phyloP scores from a whole-genome alignment of 1,139 yeast species.

The Trichomonascaceae sp. region DNA sequence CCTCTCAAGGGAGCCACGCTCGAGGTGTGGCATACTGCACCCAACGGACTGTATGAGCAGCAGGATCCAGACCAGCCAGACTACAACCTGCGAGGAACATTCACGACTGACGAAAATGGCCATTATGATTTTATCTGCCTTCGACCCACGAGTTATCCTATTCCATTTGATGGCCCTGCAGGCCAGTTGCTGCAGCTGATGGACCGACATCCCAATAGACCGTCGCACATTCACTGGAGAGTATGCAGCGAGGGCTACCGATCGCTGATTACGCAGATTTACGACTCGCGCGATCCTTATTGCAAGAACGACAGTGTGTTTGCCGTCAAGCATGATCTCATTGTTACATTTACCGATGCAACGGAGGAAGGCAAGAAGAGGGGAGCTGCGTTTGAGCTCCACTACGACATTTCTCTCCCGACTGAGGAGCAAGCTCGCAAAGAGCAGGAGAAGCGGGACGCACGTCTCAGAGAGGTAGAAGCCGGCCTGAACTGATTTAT shows the following conservation, averaged over 20 bases:
- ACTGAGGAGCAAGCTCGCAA: slow-evolving; percentile 3
- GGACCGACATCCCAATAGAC: slow-evolving; percentile 29
- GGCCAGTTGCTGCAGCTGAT: slow-evolving; percentile 25
- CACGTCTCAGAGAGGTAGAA: background rate
- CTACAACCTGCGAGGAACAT: slow-evolving; percentile 24
- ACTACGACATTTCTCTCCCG: slow-evolving; percentile 4
- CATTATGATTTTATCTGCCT: slow-evolving; percentile 22
- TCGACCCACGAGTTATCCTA: slow-evolving; percentile 29
- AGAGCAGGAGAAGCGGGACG: background rate
- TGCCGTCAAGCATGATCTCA: slow-evolving; percentile 25
- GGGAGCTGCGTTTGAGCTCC: slow-evolving; percentile 2
- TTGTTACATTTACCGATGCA: slow-evolving; percentile 18
- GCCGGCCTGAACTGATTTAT: background rate
- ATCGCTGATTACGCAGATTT: slow-evolving; percentile 23
- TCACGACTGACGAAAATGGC: slow-evolving; percentile 23
- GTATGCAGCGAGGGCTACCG: slow-evolving; percentile 22
- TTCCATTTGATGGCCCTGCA: slow-evolving; percentile 33
- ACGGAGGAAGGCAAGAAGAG: slow-evolving; percentile 5
- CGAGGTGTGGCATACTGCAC: slow-evolving; percentile 31
- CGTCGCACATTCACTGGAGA: slow-evolving; percentile 29
- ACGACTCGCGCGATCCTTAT: slow-evolving; percentile 20
- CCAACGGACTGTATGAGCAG: slow-evolving; percentile 29
- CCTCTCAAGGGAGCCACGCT: slow-evolving; percentile 23
- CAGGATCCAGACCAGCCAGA: slow-evolving; percentile 29
- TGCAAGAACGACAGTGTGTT: slow-evolving; percentile 23